phyloP scores from a whole-genome alignment of 768 basidiomycete genomes.

The Trametes cingulata region DNA sequence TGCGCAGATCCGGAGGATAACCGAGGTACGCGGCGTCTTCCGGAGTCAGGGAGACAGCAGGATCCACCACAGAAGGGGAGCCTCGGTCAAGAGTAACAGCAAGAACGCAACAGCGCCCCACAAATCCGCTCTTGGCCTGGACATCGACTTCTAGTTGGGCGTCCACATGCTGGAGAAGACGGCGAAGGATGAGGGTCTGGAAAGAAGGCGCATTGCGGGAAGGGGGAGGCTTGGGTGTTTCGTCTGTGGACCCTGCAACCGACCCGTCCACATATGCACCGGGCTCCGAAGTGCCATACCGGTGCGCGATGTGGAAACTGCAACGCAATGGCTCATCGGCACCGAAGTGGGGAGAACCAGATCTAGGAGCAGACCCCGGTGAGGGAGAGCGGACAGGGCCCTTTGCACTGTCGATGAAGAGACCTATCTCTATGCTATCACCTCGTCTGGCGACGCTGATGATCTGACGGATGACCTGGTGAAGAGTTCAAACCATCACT shows the following conservation, averaged over 20 bases:
- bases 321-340: constrained; percentile 49
- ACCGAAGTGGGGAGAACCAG: constrained; percentile 24
- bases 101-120: constrained; percentile 66
- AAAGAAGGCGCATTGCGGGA: constrained; percentile 44
- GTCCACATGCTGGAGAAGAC: constrained; percentile 59
- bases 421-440: constrained; percentile 85
- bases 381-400: constrained; percentile 4
- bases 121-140: constrained; percentile 43
- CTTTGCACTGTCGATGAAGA: constrained; percentile 50
- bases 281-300: constrained; percentile 32
- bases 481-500: constrained; percentile 20
- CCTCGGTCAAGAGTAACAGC: constrained; percentile 64
- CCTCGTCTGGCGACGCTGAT: constrained; percentile 65
- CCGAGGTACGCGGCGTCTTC: constrained; percentile 52
- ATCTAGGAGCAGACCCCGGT: constrained; percentile 2
- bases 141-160: constrained; percentile 44
- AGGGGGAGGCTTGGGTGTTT: constrained; percentile 16
- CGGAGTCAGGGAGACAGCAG: constrained; percentile 40
- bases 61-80: constrained; percentile 43
- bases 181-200: constrained; percentile 54
- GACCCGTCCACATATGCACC: not conserved
- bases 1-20: constrained; percentile 45
- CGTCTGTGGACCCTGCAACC: not conserved
- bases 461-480: constrained; percentile 82
- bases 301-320: constrained; percentile 58